A percentile compares a stretch with the other conserved stretches of the same genome.
These are phyloP conservation scores for Claviceps arundinis DNA, from an alignment of 2,329 filamentous ascomycete genomes.

Conservation along the genomic window DNA sequence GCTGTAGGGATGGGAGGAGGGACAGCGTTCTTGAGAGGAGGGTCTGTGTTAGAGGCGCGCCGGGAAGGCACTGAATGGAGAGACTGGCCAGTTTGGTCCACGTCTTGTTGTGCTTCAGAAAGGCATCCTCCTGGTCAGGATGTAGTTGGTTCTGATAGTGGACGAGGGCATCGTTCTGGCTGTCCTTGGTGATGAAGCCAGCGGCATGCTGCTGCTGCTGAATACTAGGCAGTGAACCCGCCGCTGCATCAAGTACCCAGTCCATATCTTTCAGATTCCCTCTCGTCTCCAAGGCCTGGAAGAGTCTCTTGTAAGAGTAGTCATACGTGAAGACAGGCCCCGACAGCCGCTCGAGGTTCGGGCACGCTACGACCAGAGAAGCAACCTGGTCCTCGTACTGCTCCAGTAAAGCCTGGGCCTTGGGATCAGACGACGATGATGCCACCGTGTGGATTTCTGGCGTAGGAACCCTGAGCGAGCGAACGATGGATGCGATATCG, in stretches of 20 bases:
- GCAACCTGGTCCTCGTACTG: slow-evolving; percentile 46
- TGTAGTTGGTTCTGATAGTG: slow-evolving; percentile 16
- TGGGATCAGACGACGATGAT: slow-evolving; percentile 7
- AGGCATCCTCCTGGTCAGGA: slow-evolving; percentile 25
- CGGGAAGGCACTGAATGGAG: slow-evolving; percentile 44
- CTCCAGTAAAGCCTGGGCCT: slow-evolving; percentile 23
- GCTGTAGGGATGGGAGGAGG: slow-evolving; percentile 39
- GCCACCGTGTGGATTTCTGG: slow-evolving; percentile 28
- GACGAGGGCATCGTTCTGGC: slow-evolving; percentile 16
- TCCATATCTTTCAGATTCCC: slow-evolving; percentile 41
- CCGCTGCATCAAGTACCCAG: slow-evolving; percentile 38
- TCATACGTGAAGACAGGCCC: slow-evolving; percentile 42
- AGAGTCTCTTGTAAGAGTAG: slow-evolving; percentile 41
- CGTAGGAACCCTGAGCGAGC: slow-evolving; percentile 37
- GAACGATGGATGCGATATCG: slow-evolving; percentile 41
- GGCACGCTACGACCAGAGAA: slow-evolving; percentile 50
- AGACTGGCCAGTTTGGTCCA: slow-evolving; percentile 44
- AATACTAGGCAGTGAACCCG: neutral
- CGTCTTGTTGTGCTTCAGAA: slow-evolving; percentile 37
- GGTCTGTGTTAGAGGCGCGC: slow-evolving; percentile 37
- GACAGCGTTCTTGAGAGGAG: slow-evolving; percentile 38
- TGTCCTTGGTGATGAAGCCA: slow-evolving; percentile 11
- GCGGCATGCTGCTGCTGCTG: slow-evolving; percentile 15
- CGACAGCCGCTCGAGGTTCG: slow-evolving; percentile 46
- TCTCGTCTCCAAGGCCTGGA: slow-evolving; percentile 47